Evolutionary conservation across 805 yeast species (phyloP).

Genomic region (Candida pseudoglaebosa): DNA sequence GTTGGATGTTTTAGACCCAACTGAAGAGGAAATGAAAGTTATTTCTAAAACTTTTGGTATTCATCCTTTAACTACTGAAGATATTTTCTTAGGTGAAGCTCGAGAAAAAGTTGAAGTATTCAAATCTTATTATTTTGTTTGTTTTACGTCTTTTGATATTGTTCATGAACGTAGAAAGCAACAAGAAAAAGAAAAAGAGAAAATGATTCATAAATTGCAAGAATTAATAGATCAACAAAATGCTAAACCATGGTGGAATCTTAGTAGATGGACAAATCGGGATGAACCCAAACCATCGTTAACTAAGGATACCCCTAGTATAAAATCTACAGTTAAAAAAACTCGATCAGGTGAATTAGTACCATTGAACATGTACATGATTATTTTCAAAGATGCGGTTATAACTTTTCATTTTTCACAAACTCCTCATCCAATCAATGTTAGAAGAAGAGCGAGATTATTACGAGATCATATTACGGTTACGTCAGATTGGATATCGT

Average conservation of each 20-base stretch:
- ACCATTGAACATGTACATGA: slow-evolving; percentile 88
- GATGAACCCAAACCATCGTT: slow-evolving; percentile 1
- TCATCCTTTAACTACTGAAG: slow-evolving; percentile 95
- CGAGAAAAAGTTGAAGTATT: slow-evolving; percentile 94
- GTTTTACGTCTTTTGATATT: slow-evolving; percentile 64
- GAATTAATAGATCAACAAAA: slow-evolving; percentile 25
- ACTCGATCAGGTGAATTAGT: slow-evolving; percentile 58
- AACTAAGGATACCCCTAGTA: slow-evolving; percentile 16
- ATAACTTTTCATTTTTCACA: slow-evolving; percentile 91
- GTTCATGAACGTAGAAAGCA: slow-evolving; percentile 65
- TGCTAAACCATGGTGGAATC: slow-evolving; percentile 1
- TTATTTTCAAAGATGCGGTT: slow-evolving; percentile 88
- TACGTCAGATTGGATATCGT: slow-evolving; percentile 94
- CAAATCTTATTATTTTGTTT: slow-evolving; percentile 84
- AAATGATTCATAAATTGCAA: slow-evolving; percentile 32
- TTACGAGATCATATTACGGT: slow-evolving; percentile 85
- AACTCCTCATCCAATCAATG: slow-evolving; percentile 95
- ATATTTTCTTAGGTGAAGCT: slow-evolving; percentile 87
- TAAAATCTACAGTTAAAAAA: slow-evolving; percentile 25
- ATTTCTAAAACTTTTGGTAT: slow-evolving; percentile 87
- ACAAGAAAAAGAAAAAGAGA: slow-evolving; percentile 44
- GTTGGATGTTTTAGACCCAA: slow-evolving; percentile 89
- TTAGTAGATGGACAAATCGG: background rate
- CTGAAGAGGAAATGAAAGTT: slow-evolving; percentile 95
- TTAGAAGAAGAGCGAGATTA: slow-evolving; percentile 86